Evolutionary conservation across 164 flowering plant species (phyloP).

Genomic region (Litsea cubeba): DNA sequence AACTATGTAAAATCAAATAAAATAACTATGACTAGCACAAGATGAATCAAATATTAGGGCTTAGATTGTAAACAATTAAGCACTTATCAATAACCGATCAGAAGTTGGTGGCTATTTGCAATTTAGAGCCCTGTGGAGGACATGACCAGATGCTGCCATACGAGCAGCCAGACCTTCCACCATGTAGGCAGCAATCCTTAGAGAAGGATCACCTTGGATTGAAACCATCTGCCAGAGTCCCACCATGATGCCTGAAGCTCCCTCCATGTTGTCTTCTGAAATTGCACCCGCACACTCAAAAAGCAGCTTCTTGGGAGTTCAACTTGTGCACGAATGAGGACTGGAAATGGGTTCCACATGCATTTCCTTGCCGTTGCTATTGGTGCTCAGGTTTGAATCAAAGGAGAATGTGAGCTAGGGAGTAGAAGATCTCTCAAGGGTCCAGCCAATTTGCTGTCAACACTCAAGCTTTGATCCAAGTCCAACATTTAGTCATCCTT

Average conservation of each 20-base stretch:
- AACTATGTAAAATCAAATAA: no score
- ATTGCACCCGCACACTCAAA: slow-evolving; percentile 66
- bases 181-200: slow-evolving; percentile 96
- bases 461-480: slow-evolving; percentile 44
- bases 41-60: no score
- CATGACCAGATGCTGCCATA: slow-evolving; percentile 72
- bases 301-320: slow-evolving; percentile 62
- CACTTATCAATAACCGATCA: no score
- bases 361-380: slow-evolving; percentile 52
- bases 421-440: slow-evolving; percentile 26
- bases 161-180: slow-evolving; percentile 97
- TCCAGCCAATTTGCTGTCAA: slow-evolving; percentile 61
- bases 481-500: slow-evolving; percentile 35
- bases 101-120: slow-evolving; percentile 88
- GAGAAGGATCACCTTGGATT: slow-evolving; percentile 85
- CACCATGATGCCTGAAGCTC: slow-evolving; percentile 50
- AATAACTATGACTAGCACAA: no score
- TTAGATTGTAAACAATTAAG: no score
- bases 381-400: slow-evolving; percentile 61
- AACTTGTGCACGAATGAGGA: slow-evolving; percentile 1
- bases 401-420: slow-evolving; percentile 61
- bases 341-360: slow-evolving; percentile 16
- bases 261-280: slow-evolving; percentile 56
- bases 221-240: slow-evolving; percentile 77
- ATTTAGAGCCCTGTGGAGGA: slow-evolving; percentile 65